A percentile compares a stretch with the other conserved stretches of the same genome.
These are phyloP conservation scores for Xylariaceae sp. DNA, from an alignment of 2,329 filamentous ascomycete genomes.

Conservation along the genomic window DNA sequence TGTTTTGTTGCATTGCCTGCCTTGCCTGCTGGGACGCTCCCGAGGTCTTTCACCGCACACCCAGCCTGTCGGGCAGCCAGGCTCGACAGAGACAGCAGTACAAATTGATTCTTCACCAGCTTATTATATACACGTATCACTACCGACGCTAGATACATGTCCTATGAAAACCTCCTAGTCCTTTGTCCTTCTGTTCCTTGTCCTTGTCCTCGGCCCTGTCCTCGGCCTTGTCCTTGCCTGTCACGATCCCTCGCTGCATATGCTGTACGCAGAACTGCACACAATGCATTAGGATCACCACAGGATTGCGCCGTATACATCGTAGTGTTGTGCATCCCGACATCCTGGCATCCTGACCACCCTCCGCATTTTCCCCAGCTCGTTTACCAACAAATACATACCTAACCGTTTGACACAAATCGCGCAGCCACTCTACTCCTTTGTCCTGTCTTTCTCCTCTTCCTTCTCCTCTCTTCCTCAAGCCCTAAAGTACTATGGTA, in stretches of 20 bases:
- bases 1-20: no score
- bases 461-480: not conserved
- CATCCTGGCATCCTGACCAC: slow-evolving; percentile 5
- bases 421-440: slow-evolving; percentile 12
- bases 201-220: no score
- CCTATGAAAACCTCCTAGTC: not conserved
- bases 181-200: no score
- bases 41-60: not conserved
- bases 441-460: not conserved
- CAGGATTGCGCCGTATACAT: slow-evolving; percentile 6
- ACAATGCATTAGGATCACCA: slow-evolving; percentile 15
- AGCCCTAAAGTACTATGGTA: not conserved
- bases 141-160: no score
- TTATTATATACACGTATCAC: no score
- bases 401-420: slow-evolving; percentile 19
- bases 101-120: no score
- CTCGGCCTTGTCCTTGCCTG: no score
- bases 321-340: not conserved
- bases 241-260: slow-evolving; percentile 17
- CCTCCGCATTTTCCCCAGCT: slow-evolving; percentile 4
- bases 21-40: no score
- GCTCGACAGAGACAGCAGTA: not conserved
- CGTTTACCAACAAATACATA: slow-evolving; percentile 9
- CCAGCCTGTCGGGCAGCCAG: slow-evolving; percentile 2
- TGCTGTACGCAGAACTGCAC: no score